These are phyloP conservation scores for Senna tora DNA, from an alignment of 306 rosid species.

Conservation along the genomic window DNA sequence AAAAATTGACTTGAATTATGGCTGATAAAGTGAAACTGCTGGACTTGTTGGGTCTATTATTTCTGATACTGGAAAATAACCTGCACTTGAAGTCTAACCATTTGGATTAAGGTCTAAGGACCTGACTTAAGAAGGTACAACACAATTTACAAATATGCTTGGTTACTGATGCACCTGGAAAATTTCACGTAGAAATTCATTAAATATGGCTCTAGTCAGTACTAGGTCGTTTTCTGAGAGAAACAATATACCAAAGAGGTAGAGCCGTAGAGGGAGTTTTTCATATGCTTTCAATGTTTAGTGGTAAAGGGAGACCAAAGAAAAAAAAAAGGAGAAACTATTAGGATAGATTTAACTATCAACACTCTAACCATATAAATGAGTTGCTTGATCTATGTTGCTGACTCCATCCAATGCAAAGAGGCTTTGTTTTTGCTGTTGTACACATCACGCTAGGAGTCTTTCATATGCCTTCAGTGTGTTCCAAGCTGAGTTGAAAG, in stretches of 20 bases:
- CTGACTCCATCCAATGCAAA: too few relatives aligned
- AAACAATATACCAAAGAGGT: constrained; percentile 15
- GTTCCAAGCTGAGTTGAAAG: constrained; percentile 6
- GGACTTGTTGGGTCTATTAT: constrained; percentile 26
- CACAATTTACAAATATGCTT: neutral
- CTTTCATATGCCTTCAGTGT: neutral
- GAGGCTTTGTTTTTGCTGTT: too few relatives aligned
- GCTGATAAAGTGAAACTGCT: neutral
- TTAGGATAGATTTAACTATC: too few relatives aligned
- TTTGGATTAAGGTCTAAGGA: constrained; percentile 9
- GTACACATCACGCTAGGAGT: neutral
- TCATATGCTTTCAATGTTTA: too few relatives aligned
- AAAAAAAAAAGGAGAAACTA: too few relatives aligned
- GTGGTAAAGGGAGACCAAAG: too few relatives aligned
- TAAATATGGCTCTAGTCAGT: neutral
- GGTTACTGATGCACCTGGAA: neutral
- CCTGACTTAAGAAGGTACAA: constrained; percentile 5
- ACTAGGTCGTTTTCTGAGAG: constrained; percentile 1
- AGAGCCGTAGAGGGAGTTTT: too few relatives aligned
- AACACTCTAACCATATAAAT: too few relatives aligned
- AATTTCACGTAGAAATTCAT: neutral
- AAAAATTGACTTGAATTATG: neutral
- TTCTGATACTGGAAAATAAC: constrained; percentile 15
- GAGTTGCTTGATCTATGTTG: too few relatives aligned
- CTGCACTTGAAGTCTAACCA: neutral